phyloP scores from a whole-genome alignment of 2,329 filamentous ascomycete genomes.

The Sporothrix brasiliensis region DNA sequence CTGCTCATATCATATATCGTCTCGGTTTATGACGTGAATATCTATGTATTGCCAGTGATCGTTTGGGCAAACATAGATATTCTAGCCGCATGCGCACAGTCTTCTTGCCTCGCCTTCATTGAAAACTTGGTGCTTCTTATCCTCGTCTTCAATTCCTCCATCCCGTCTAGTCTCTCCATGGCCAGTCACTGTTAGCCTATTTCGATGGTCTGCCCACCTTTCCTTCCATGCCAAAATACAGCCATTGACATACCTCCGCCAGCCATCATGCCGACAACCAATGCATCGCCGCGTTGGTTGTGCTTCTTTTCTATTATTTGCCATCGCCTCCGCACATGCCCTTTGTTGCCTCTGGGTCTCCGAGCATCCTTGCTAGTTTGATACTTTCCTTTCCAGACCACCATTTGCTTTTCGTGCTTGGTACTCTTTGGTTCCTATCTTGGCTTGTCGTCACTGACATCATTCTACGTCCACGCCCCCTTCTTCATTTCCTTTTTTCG shows the following conservation, averaged over 20 bases:
- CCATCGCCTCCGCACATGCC: constrained; percentile 28
- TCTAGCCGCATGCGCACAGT: constrained; percentile 3
- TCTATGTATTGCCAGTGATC: constrained; percentile 2
- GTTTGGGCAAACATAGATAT: not conserved
- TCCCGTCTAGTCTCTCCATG: not conserved
- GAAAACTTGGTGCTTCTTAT: not conserved
- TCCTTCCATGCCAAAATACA: constrained; percentile 15
- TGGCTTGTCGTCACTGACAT: constrained; percentile 4
- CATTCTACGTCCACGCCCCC: constrained; percentile 1
- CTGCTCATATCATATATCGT: not conserved
- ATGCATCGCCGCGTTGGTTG: constrained; percentile 15
- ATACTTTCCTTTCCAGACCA: constrained; percentile 1
- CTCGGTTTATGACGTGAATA: not conserved
- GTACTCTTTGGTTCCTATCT: not conserved
- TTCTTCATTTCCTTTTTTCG: not conserved
- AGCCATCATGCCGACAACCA: constrained; percentile 29
- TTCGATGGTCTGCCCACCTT: constrained; percentile 9
- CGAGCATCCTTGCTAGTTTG: constrained; percentile 29
- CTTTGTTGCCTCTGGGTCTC: not conserved
- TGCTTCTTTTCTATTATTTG: not conserved
- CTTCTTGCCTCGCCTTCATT: constrained; percentile 28
- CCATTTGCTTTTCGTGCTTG: not conserved
- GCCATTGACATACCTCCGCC: constrained; percentile 24
- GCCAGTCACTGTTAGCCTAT: not conserved
- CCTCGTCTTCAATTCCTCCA: constrained; percentile 16